Evolutionary conservation across 495 filamentous ascomycete genomes (phyloP), one percentile per base, ranked within the genome.

Genomic region (Parathielavia hyrcaniae): DNA sequence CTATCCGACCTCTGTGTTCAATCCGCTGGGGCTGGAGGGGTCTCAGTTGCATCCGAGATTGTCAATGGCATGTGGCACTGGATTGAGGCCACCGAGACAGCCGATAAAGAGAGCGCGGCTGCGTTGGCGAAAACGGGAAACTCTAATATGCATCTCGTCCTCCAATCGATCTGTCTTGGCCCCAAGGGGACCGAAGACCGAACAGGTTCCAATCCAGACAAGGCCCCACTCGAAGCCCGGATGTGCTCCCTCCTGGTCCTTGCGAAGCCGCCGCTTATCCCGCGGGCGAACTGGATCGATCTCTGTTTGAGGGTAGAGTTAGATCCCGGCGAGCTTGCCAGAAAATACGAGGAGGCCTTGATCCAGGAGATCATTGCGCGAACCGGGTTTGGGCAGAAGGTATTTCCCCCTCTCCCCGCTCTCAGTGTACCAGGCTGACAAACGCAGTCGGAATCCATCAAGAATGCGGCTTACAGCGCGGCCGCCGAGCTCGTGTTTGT

Each of bases 401-500:
- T 82, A 71, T 67, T 64, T 50, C 10, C 22, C 10, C 12, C 26
- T 57, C 11, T 16, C 39, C 22, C 36, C 48, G 9, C 2, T 5
- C 6, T 2, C 2, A 23, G 9, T 16, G 11, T 19, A 14, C 20
- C 59, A 32, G 4, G 36, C 58, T 63, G 61, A 74, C 61, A 64
- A 59, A 79, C 50, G 30, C 19, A 72, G 66, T 75, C 73, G 8
- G 68, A 64, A 5, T 56, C 58, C 17, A 75, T 91, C 54, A 80
- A 81, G 53, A 68, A 74, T 13, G 93, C 95, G 30, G 86, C 91
- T 13, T 90, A 83, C 68, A 81, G 77, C 55, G 87, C 91, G 2
- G 86, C 89, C 4, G 90, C 90, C 39, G 95, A 97, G 56, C 76
- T 98, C 50, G 91, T 89, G 6, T 98, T 98, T 60, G 89, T 98